phyloP scores from a whole-genome alignment of 345 rosid genomes.

The Eucalyptus polybractea region DNA sequence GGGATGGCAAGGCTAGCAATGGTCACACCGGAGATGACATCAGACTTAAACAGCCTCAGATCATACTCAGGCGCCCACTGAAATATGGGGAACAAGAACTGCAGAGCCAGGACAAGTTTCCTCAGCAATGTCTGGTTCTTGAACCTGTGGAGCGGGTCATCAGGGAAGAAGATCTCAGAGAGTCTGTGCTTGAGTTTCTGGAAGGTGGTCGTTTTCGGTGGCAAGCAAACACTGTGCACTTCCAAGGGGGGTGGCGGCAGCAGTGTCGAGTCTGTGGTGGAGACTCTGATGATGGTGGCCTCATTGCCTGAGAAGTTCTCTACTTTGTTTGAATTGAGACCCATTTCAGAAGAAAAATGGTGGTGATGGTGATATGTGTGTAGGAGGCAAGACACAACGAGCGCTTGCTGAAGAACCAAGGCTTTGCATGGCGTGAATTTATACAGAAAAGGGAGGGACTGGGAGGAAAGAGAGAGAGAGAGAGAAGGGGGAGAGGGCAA shows the following conservation, averaged over 20 bases:
- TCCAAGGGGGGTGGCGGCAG: slow-evolving; percentile 10
- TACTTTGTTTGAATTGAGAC: slow-evolving; percentile 25
- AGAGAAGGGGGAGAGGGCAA: not conserved
- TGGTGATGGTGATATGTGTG: not conserved
- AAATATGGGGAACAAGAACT: slow-evolving; percentile 66
- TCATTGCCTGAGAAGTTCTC: slow-evolving; percentile 26
- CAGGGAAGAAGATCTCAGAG: slow-evolving; percentile 83
- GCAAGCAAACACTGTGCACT: slow-evolving; percentile 63
- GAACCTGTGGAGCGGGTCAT: slow-evolving; percentile 81
- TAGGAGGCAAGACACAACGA: not conserved
- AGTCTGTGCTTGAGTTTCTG: slow-evolving; percentile 53
- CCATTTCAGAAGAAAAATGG: not conserved
- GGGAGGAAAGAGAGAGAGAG: not conserved
- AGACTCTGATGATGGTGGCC: not conserved
- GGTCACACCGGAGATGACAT: slow-evolving; percentile 91
- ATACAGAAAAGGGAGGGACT: not conserved
- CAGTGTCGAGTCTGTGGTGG: not conserved
- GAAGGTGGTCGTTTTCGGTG: slow-evolving; percentile 50
- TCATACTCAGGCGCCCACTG: slow-evolving; percentile 71
- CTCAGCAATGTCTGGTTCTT: slow-evolving; percentile 55
- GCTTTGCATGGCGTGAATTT: not conserved
- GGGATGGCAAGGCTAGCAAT: slow-evolving; percentile 99
- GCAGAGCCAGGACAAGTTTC: slow-evolving; percentile 48
- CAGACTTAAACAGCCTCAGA: slow-evolving; percentile 61
- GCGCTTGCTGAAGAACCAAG: not conserved